A percentile compares a stretch with the other conserved stretches of the same genome.
phyloP scores from a whole-genome alignment of 108 stramenopile species.

The Nannochloropsis granulata region DNA sequence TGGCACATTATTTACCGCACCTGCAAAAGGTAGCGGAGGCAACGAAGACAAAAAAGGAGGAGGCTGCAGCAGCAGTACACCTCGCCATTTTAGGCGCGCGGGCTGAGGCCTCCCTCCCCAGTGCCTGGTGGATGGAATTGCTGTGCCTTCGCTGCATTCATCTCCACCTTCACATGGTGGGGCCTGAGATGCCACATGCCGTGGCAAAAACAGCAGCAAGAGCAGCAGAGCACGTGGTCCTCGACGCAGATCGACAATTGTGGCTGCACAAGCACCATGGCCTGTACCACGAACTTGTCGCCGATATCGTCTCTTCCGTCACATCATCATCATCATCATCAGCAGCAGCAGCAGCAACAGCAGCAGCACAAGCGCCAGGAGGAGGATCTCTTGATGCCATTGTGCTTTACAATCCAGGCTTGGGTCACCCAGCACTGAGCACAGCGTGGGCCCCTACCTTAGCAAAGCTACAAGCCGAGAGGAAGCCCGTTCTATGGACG shows the following conservation, averaged over 20 bases:
- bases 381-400: not conserved
- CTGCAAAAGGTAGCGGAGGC: not conserved
- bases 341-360: not conserved
- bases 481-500: not conserved
- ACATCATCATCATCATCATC: not conserved
- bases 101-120: not conserved
- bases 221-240: not conserved
- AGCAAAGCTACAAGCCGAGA: not conserved
- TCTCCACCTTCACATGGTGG: not conserved
- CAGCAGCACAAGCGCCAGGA: not conserved
- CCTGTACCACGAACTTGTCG: not conserved
- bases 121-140: not conserved
- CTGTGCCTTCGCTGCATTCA: not conserved
- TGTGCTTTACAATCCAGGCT: not conserved
- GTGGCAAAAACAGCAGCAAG: not conserved
- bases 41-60: not conserved
- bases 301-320: not conserved
- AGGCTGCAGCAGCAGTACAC: not conserved
- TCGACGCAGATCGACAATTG: not conserved
- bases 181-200: not conserved
- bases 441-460: not conserved
- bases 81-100: not conserved
- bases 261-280: not conserved
- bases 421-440: not conserved
- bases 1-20: not conserved